These are phyloP conservation scores for Furcasterigmium sp. DNA, from an alignment of 2,329 filamentous ascomycete species.

Conservation along the genomic window DNA sequence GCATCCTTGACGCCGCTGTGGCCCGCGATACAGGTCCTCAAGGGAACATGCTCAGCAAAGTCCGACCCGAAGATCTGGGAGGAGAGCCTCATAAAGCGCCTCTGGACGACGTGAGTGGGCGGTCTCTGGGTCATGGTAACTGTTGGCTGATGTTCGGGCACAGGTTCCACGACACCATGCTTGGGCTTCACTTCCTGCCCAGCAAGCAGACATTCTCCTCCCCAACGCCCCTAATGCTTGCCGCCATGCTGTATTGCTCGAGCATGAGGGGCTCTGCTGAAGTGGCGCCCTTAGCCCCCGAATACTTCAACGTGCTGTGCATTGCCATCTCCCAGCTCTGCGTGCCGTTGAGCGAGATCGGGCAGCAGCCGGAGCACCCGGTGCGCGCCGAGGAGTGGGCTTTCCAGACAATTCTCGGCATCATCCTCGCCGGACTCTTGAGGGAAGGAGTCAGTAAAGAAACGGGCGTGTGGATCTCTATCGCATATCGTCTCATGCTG, in stretches of 20 bases:
- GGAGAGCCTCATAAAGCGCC: conserved; percentile 21
- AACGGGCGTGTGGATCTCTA: conserved; percentile 36
- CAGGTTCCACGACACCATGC: conserved; percentile 38
- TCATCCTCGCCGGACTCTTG: conserved; percentile 33
- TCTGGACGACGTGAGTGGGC: conserved; percentile 30
- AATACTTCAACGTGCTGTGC: conserved; percentile 32
- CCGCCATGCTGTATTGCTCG: conserved; percentile 37
- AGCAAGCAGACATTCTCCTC: conserved; percentile 34
- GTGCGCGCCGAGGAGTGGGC: conserved; percentile 28
- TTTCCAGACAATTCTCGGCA: conserved; percentile 34
- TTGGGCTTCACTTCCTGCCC: conserved; percentile 37
- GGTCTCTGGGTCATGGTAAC: neutral
- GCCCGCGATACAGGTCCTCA: conserved; percentile 21
- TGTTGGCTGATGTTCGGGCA: neutral
- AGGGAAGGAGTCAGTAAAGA: conserved; percentile 34
- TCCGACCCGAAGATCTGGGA: conserved; percentile 24
- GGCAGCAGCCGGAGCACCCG: conserved; percentile 15
- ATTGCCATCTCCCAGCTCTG: conserved; percentile 33
- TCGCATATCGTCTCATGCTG: conserved; percentile 33
- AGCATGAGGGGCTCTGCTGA: conserved; percentile 25
- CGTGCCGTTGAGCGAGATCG: conserved; percentile 25
- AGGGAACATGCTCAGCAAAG: conserved; percentile 16
- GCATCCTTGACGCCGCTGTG: conserved; percentile 18
- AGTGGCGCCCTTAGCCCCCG: conserved; percentile 25
- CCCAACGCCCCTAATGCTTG: conserved; percentile 34